Conservation (phyloP, 1,284 basidiomycete species). For the Limonomyces culmigenus region DNA sequence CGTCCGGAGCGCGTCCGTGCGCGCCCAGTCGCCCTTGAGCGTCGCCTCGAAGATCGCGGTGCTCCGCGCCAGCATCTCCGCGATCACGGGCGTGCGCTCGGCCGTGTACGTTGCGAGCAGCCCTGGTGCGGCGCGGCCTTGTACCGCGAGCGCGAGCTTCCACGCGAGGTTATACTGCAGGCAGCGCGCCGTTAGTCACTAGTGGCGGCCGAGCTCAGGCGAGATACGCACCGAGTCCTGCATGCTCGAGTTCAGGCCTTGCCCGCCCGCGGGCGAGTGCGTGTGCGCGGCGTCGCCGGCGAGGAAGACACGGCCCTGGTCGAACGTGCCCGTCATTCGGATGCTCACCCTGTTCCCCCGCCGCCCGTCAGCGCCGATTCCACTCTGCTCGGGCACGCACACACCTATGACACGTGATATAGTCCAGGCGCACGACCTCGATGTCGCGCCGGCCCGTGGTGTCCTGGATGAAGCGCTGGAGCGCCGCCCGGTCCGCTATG, state of each 20-base stretch:
- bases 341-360: slow-evolving; percentile 2
- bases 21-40: neutral
- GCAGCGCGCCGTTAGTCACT: neutral
- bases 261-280: neutral
- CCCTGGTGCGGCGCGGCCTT: neutral
- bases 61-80: neutral
- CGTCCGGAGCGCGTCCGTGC: neutral
- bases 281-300: slow-evolving; percentile 2
- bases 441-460: neutral
- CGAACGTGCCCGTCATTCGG: slow-evolving; percentile 3
- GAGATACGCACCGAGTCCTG: neutral
- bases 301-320: slow-evolving; percentile 2
- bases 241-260: slow-evolving; percentile 1
- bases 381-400: too few relatives aligned
- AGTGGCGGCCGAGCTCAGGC: too few relatives aligned
- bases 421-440: too few relatives aligned
- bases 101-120: neutral
- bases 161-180: slow-evolving; percentile 3
- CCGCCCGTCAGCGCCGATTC: too few relatives aligned
- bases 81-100: slow-evolving; percentile 1
- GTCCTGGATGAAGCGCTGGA: neutral
- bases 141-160: neutral
- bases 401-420: too few relatives aligned
- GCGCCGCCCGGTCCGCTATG: neutral
- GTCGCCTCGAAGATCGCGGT: neutral